Conservation (phyloP, 2,329 filamentous ascomycete genomes). For the Diaporthe batatas region DNA sequence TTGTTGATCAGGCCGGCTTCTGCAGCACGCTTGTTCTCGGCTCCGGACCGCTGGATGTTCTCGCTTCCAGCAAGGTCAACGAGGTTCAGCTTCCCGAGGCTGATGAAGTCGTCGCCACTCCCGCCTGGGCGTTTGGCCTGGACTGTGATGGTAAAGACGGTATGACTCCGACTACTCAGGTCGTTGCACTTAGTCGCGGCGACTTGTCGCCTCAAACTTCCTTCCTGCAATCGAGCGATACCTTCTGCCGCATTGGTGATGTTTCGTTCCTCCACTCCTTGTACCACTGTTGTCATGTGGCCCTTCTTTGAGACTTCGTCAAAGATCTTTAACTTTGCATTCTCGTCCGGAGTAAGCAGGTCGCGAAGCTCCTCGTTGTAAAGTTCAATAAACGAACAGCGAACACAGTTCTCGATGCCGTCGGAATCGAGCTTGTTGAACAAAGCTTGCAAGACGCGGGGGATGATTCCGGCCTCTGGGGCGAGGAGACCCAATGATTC, state of each 20-base stretch:
- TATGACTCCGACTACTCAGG: conserved; percentile 95
- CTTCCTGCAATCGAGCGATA: conserved; percentile 88
- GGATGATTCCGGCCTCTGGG: conserved; percentile 94
- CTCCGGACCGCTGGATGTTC: conserved; percentile 96
- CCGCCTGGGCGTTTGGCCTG: conserved; percentile 87
- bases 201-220: conserved; percentile 95
- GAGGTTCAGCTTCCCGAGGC: conserved; percentile 92
- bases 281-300: conserved; percentile 87
- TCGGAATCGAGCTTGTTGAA: conserved; percentile 87
- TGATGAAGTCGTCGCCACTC: conserved; percentile 89
- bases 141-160: conserved; percentile 95
- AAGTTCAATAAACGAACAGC: conserved; percentile 98
- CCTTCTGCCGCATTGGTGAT: conserved; percentile 88
- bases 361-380: conserved; percentile 98
- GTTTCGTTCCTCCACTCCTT: conserved; percentile 97
- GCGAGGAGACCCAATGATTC: conserved; percentile 88
- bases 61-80: conserved; percentile 98
- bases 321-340: conserved; percentile 91
- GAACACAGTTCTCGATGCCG: conserved; percentile 87
- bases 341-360: conserved; percentile 85
- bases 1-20: conserved; percentile 99
- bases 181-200: conserved; percentile 99
- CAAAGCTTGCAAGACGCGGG: conserved; percentile 86
- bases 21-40: conserved; percentile 96
- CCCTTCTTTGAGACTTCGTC: conserved; percentile 91